These are phyloP conservation scores for Mycena galericulata DNA, from an alignment of 768 basidiomycete genomes.

Conservation along the genomic window DNA sequence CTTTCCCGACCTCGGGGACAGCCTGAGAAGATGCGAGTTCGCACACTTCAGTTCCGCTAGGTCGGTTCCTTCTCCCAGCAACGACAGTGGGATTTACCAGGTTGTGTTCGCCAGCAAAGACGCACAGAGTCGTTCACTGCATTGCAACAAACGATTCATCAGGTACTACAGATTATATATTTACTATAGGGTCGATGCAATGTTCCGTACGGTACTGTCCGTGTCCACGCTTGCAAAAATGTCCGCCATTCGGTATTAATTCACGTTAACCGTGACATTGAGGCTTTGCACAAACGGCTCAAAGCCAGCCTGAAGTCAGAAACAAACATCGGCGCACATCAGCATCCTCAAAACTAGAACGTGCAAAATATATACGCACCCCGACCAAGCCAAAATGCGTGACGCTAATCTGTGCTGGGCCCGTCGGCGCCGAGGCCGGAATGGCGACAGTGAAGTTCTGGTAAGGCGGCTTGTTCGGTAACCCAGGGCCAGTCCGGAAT, in stretches of 20 bases:
- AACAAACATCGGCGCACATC: neutral
- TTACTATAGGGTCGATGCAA: too few species aligned
- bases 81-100: too few species aligned
- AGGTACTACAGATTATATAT: too few species aligned
- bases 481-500: constrained; percentile 33
- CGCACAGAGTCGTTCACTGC: too few species aligned
- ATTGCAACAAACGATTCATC: too few species aligned
- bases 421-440: constrained; percentile 36
- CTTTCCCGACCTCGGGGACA: too few species aligned
- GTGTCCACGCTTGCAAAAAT: too few species aligned
- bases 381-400: constrained; percentile 47
- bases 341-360: neutral
- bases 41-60: too few species aligned
- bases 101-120: too few species aligned
- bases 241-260: neutral
- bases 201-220: too few species aligned
- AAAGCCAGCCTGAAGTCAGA: constrained; percentile 13
- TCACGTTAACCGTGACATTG: constrained; percentile 22
- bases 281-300: constrained; percentile 21
- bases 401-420: constrained; percentile 45
- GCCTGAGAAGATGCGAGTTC: too few species aligned
- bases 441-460: constrained; percentile 54
- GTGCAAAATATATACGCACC: constrained; percentile 50
- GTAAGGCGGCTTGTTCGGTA: constrained; percentile 40
- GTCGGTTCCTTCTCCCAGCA: too few species aligned